Evolutionary conservation across 164 flowering plant species (phyloP).

Genomic region (Magnolia sinica): DNA sequence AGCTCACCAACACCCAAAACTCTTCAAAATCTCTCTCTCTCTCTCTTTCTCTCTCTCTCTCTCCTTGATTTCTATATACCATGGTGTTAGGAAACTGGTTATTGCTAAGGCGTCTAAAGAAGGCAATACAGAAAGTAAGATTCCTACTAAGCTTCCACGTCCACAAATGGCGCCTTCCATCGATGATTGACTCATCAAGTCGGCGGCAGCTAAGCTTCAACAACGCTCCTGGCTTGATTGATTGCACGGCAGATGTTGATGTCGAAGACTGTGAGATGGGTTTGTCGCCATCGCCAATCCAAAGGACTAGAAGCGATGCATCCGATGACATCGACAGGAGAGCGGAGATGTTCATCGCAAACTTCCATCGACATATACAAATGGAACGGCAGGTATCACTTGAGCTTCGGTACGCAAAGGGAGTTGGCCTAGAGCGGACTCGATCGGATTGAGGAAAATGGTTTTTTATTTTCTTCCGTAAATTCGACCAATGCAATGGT

Average conservation of each 20-base stretch:
- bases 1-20: not conserved
- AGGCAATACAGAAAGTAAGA: slow-evolving; percentile 37
- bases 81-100: slow-evolving; percentile 32
- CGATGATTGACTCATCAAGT: slow-evolving; percentile 11
- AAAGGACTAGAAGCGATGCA: slow-evolving; percentile 31
- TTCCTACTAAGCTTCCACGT: slow-evolving; percentile 25
- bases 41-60: not conserved
- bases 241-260: slow-evolving; percentile 14
- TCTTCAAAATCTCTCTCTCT: not conserved
- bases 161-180: slow-evolving; percentile 25
- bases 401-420: slow-evolving; percentile 23
- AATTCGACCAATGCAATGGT: too few species aligned
- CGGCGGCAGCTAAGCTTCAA: slow-evolving; percentile 28
- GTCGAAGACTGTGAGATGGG: not conserved
- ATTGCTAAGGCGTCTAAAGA: slow-evolving; percentile 26
- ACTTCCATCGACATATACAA: slow-evolving; percentile 41
- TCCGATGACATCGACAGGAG: slow-evolving; percentile 45
- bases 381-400: slow-evolving; percentile 44
- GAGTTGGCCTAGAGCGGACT: slow-evolving; percentile 16
- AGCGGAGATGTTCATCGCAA: slow-evolving; percentile 51
- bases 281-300: slow-evolving; percentile 10
- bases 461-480: too few species aligned
- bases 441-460: not conserved
- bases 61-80: not conserved
- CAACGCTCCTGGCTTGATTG: slow-evolving; percentile 22